A percentile compares a stretch with the other conserved stretches of the same genome.
These are phyloP conservation scores for Pilaira anomala DNA, from an alignment of 192 early-diverging fungal species.

Conservation along the genomic window DNA sequence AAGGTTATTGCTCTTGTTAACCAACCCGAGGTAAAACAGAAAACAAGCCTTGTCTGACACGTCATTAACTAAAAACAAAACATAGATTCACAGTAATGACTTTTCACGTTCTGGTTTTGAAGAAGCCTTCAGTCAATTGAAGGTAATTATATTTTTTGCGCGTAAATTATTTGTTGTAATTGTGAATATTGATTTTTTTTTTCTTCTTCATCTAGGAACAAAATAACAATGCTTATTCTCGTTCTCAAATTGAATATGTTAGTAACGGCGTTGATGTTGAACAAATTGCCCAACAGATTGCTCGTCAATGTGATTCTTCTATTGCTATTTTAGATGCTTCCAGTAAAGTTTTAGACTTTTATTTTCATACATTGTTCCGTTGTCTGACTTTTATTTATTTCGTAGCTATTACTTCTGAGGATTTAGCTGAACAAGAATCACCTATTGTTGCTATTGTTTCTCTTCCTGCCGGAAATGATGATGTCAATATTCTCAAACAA, in stretches of 20 bases:
- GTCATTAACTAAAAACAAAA: background rate
- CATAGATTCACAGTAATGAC: conserved; percentile 35
- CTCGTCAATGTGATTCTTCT: conserved; percentile 22
- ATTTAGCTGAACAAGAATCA: conserved; percentile 6
- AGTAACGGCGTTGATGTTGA: conserved; percentile 23
- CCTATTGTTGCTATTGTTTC: conserved; percentile 19
- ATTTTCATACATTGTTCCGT: background rate
- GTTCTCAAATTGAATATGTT: conserved; percentile 31
- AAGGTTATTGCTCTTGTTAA: conserved; percentile 32
- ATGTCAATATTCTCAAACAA: conserved; percentile 17
- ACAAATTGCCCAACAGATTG: conserved; percentile 19
- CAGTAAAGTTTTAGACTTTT: conserved; percentile 16
- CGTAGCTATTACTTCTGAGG: conserved; percentile 7
- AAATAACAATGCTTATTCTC: conserved; percentile 8
- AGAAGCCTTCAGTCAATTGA: conserved; percentile 21
- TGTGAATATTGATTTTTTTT: conserved; percentile 1
- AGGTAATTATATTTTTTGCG: conserved; percentile 20
- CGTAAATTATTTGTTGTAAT: conserved; percentile 2
- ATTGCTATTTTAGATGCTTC: conserved; percentile 28
- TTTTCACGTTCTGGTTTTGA: conserved; percentile 21
- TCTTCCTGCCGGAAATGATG: conserved; percentile 12
- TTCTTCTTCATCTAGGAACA: conserved; percentile 16
- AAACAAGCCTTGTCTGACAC: background rate
- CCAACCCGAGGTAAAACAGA: conserved; percentile 32
- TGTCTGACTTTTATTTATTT: background rate